Percentiles rank a stretch among this genome's conserved stretches.
phyloP scores from a whole-genome alignment of 441 rosid species.

The Euphorbia celastroides region DNA sequence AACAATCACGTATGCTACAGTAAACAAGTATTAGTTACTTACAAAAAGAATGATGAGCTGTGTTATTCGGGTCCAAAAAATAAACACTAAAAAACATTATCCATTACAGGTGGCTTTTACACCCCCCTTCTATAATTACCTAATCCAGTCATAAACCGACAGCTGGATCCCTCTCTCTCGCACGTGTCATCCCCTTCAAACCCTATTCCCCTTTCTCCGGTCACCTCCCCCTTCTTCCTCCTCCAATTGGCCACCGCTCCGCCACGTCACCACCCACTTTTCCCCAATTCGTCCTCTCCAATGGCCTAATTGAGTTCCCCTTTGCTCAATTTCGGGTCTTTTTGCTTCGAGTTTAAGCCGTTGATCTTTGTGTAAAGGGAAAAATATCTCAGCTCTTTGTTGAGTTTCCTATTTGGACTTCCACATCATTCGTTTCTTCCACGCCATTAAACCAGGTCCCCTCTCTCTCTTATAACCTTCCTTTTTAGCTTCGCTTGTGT shows the following conservation, averaged over 20 bases:
- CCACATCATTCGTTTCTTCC: constrained; percentile 44
- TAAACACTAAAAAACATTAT: too few relatives aligned
- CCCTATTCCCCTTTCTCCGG: constrained; percentile 39
- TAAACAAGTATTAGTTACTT: too few relatives aligned
- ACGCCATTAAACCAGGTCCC: constrained; percentile 42
- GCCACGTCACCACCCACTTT: constrained; percentile 5
- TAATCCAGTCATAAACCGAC: constrained; percentile 55
- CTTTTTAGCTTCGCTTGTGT: too few relatives aligned
- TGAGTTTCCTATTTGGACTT: constrained; percentile 52
- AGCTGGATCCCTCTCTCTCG: constrained; percentile 53
- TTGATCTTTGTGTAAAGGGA: constrained; percentile 24
- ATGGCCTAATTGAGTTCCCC: not conserved
- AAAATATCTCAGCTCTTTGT: not conserved
- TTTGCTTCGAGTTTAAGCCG: constrained; percentile 22
- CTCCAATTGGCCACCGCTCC: constrained; percentile 22
- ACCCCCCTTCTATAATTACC: constrained; percentile 20
- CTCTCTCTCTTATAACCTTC: constrained; percentile 8
- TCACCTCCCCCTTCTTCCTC: too few relatives aligned
- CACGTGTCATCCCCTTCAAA: constrained; percentile 56
- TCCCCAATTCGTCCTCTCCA: not conserved
- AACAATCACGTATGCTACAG: too few relatives aligned
- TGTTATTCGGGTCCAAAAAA: too few relatives aligned
- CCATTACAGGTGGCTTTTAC: constrained; percentile 4
- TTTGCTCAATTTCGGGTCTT: not conserved
- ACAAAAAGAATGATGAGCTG: too few relatives aligned